Conservation (phyloP, 495 filamentous ascomycete genomes). For the Neurospora sp. region DNA sequence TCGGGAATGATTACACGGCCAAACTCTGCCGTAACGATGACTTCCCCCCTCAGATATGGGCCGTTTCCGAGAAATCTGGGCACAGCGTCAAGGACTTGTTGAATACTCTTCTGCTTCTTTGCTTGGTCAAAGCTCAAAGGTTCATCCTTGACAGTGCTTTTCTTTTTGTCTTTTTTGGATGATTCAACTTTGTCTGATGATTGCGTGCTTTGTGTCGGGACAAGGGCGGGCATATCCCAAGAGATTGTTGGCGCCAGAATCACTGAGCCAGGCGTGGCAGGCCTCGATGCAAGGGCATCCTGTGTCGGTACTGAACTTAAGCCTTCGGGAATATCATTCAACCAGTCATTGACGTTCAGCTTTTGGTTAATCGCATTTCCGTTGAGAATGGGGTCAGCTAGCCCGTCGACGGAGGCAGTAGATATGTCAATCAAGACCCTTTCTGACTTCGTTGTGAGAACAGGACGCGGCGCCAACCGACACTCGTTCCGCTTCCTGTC, state of each 20-base stretch:
- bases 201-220: constrained; percentile 2
- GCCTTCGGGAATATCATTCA: neutral
- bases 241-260: neutral
- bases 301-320: neutral
- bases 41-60: constrained; percentile 19
- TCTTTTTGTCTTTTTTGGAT: neutral
- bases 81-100: constrained; percentile 3
- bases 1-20: constrained; percentile 29
- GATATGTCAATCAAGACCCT: neutral
- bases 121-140: neutral
- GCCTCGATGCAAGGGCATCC: neutral
- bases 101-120: neutral
- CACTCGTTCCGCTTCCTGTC: neutral
- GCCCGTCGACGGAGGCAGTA: neutral
- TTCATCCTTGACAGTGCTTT: neutral
- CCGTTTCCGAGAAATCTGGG: constrained; percentile 2
- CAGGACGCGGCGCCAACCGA: neutral
- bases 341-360: neutral
- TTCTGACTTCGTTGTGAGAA: neutral
- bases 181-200: constrained; percentile 4
- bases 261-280: neutral
- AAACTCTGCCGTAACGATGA: constrained; percentile 31
- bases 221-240: constrained; percentile 9
- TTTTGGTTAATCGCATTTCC: neutral
- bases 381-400: neutral